Evolutionary conservation across 1,284 basidiomycete species (phyloP).

Genomic region (Cutaneotrichosporon cavernicola): DNA sequence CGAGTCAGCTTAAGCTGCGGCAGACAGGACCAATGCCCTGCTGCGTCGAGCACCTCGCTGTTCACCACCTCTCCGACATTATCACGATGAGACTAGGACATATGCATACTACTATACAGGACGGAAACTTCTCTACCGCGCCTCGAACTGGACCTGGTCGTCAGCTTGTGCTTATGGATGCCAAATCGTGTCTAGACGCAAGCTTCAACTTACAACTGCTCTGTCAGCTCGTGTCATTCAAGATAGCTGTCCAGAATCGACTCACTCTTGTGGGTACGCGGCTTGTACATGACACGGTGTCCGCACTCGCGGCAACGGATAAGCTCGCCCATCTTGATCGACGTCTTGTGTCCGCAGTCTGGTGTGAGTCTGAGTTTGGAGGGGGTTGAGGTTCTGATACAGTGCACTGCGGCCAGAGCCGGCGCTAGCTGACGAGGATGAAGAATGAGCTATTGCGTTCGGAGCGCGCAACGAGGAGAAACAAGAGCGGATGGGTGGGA

Average conservation of each 20-base stretch:
- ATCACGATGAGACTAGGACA: neutral
- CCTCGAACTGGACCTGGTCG: constrained; percentile 24
- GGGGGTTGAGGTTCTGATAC: neutral
- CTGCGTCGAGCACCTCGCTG: neutral
- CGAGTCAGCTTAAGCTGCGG: too few species aligned
- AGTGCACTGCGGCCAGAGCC: neutral
- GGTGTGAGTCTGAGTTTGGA: constrained; percentile 6
- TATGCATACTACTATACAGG: constrained; percentile 20
- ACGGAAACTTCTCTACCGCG: constrained; percentile 12
- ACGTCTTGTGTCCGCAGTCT: constrained; percentile 94
- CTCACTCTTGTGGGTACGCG: constrained; percentile 90
- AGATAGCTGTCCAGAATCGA: constrained; percentile 30
- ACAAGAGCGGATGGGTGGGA: neutral
- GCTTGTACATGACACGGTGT: constrained; percentile 99
- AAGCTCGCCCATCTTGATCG: constrained; percentile 88
- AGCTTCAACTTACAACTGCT: constrained; percentile 5
- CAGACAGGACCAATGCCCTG: neutral
- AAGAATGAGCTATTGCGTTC: neutral
- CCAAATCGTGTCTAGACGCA: neutral
- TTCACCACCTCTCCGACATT: neutral
- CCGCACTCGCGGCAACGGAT: constrained; percentile 97
- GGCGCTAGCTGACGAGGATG: neutral
- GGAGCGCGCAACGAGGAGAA: too few species aligned
- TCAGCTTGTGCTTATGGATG: constrained; percentile 3
- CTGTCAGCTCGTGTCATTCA: constrained; percentile 7